A percentile compares a stretch with the other conserved stretches of the same genome.
Conservation (phyloP, 1,284 basidiomycete genomes). For the Wolfiporia cocos region DNA sequence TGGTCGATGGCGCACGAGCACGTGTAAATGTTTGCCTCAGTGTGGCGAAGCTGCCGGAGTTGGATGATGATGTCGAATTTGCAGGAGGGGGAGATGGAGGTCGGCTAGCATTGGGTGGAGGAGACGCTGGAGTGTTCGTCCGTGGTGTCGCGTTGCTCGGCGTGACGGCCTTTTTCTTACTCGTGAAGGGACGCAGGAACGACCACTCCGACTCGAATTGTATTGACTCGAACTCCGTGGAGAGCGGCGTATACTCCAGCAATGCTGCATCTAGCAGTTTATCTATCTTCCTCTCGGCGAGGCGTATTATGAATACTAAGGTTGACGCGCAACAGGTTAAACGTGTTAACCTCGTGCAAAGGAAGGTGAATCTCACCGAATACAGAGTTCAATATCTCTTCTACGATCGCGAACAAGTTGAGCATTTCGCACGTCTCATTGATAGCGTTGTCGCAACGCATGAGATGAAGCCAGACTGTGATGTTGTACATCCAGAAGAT, state of each 20-base stretch:
- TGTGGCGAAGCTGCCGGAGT: constrained; percentile 51
- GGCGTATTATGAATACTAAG: constrained; percentile 90
- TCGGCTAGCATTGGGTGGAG: constrained; percentile 34
- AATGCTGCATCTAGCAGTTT: constrained; percentile 78
- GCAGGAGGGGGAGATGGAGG: constrained; percentile 40
- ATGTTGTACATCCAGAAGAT: constrained; percentile 96
- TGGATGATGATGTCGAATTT: constrained; percentile 34
- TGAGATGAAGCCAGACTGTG: constrained; percentile 84
- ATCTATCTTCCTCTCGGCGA: constrained; percentile 87
- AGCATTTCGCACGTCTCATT: constrained; percentile 74
- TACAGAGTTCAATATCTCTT: constrained; percentile 91
- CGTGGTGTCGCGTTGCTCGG: constrained; percentile 29
- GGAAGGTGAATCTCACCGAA: constrained; percentile 53
- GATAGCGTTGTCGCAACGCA: constrained; percentile 78
- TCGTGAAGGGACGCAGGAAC: constrained; percentile 74
- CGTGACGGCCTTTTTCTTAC: constrained; percentile 51
- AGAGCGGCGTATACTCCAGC: constrained; percentile 78
- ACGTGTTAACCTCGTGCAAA: neutral
- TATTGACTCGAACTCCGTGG: constrained; percentile 75
- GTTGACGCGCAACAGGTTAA: neutral
- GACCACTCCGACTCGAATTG: constrained; percentile 98
- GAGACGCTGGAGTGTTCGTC: constrained; percentile 37
- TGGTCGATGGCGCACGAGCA: constrained; percentile 35
- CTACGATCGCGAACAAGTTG: constrained; percentile 73
- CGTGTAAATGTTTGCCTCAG: constrained; percentile 56